Evolutionary conservation across 1,284 basidiomycete species (phyloP), one percentile per base, ranked within the genome.

Genomic region (Paramarasmius palmivorus): DNA sequence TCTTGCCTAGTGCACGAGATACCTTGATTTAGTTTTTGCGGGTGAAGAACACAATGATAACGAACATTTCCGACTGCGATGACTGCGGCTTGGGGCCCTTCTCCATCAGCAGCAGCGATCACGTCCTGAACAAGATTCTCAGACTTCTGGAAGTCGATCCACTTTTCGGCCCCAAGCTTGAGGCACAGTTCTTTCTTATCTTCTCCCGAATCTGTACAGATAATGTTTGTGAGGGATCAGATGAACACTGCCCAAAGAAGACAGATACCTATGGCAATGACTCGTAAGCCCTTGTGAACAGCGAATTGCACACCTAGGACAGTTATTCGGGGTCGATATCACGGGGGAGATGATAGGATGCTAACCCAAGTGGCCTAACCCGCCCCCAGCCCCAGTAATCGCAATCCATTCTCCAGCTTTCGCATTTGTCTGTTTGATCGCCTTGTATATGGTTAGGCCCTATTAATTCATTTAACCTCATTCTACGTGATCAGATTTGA

Each of bases 381-480:
- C 76, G 37, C 79, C 82, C 7, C 85, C 86, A 17, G 84, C 84
- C 41, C 86, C 87, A 15, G 83, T 77, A 55, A 92, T 83, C 35
- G 81, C 82, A 29, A 92, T 72, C 78, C 81, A 89, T 54, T 90
- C 75, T 15, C 87, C 88, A 9, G 81, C 69, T 7, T 65, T 73
- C 17, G 75, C 66, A 38, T 75, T 72, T 36, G 82, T 70, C 45
- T 77, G 70, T 65, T 86, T 89, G 58, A 92, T 68, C 0, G 81
- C 88, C 62, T 83, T 84, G 70, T 88, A 90, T 2, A 86, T 81
- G 0, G 86, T 87, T 23, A 88, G 60, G 23, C 84, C 85, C 75
- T 82, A n/a, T 2, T 3, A n/a, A n/a, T n/a, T n/a, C n/a, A n/a
- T n/a, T n/a, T n/a, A n/a, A n/a, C n/a, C n/a, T n/a, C n/a, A n/a